Evolutionary conservation across 768 basidiomycete genomes (phyloP).

Genomic region (Hysterangium stoloniferum): DNA sequence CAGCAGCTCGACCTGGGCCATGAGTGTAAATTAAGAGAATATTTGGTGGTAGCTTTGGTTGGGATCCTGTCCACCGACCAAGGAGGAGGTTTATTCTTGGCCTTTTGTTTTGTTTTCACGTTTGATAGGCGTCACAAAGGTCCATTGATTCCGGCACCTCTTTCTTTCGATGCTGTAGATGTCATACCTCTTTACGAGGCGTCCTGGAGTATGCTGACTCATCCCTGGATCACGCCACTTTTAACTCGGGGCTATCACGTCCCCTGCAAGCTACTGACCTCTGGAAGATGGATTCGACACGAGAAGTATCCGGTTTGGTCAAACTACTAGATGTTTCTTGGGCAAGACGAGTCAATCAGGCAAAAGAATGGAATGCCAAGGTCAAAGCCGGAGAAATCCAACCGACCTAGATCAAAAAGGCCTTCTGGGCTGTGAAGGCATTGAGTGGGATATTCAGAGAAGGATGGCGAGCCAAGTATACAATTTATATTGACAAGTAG

Average conservation of each 20-base stretch:
- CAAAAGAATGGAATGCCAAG: conserved; percentile 47
- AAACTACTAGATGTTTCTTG: conserved; percentile 49
- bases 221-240: conserved; percentile 48
- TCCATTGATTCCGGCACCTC: conserved; percentile 48
- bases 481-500: conserved; percentile 26
- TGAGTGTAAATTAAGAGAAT: neutral
- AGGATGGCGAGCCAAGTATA: conserved; percentile 16
- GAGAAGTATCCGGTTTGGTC: conserved; percentile 43
- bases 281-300: conserved; percentile 52
- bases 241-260: conserved; percentile 57
- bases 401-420: conserved; percentile 31
- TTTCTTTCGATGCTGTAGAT: conserved; percentile 47
- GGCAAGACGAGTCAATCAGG: conserved; percentile 37
- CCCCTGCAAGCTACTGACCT: conserved; percentile 69
- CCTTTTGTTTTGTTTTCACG: neutral
- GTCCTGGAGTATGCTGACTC: conserved; percentile 53
- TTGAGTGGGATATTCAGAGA: conserved; percentile 12
- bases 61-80: neutral
- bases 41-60: neutral
- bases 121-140: conserved; percentile 59
- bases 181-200: conserved; percentile 54
- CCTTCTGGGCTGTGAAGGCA: conserved; percentile 31
- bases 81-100: neutral
- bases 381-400: conserved; percentile 37
- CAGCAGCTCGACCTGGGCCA: neutral